Conservation (phyloP, 2,329 filamentous ascomycete genomes). For the Metarhizium rileyi region DNA sequence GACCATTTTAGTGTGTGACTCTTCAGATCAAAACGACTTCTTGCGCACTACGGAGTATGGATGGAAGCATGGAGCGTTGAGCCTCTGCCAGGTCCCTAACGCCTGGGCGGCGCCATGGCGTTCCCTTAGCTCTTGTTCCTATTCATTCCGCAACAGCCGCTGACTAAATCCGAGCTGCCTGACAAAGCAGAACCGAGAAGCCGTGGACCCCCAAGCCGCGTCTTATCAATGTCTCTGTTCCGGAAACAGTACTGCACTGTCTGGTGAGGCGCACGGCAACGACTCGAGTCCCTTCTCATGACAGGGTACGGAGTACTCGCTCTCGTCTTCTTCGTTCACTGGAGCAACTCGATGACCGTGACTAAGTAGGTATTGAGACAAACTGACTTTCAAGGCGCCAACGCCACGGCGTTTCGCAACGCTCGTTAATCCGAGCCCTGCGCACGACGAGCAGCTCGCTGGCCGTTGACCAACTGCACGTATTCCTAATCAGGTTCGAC, state of each 20-base stretch:
- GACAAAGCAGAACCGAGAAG: conserved; percentile 1
- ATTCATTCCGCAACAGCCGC: conserved; percentile 7
- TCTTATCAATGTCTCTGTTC: conserved; percentile 3
- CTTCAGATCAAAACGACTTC: too few relatives aligned
- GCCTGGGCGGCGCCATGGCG: conserved; percentile 5
- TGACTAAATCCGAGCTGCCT: conserved; percentile 13
- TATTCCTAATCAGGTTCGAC: background rate
- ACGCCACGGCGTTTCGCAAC: background rate
- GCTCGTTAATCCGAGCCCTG: background rate
- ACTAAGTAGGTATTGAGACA: background rate
- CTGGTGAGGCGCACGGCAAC: background rate
- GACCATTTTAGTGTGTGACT: background rate
- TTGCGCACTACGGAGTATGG: too few relatives aligned
- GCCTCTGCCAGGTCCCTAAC: background rate
- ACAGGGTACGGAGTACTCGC: conserved; percentile 2
- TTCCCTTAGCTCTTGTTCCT: background rate
- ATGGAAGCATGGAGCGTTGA: too few relatives aligned
- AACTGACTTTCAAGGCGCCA: background rate
- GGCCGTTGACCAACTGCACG: background rate
- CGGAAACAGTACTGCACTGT: conserved; percentile 5
- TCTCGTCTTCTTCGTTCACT: background rate
- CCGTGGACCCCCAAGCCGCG: background rate
- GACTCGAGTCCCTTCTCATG: conserved; percentile 5
- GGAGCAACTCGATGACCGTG: background rate
- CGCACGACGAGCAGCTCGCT: too few relatives aligned